phyloP scores from a whole-genome alignment of 83 land plant species.

The Picea engelmannii region DNA sequence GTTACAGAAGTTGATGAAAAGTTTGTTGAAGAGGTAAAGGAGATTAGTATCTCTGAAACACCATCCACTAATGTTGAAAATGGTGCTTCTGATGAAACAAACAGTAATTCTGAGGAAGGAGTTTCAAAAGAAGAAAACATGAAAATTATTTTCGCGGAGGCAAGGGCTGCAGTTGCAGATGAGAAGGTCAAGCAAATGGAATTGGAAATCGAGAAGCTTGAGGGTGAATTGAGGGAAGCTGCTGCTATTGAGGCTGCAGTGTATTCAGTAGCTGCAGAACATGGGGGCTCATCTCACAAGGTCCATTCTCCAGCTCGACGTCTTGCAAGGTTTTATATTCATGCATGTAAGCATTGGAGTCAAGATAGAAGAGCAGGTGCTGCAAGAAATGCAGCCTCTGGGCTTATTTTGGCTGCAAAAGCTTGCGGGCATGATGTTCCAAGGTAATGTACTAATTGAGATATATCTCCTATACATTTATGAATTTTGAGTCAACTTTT shows the following conservation, averaged over 20 bases:
- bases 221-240: slow-evolving; percentile 84
- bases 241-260: slow-evolving; percentile 83
- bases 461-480: not conserved
- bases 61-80: not conserved
- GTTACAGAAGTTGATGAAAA: slow-evolving; percentile 26
- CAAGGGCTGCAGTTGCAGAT: slow-evolving; percentile 34
- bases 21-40: slow-evolving; percentile 44
- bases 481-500: no score
- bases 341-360: slow-evolving; percentile 62
- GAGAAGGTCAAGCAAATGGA: slow-evolving; percentile 59
- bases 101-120: slow-evolving; percentile 11
- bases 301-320: slow-evolving; percentile 98
- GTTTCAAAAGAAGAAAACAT: slow-evolving; percentile 29
- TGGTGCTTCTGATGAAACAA: not conserved
- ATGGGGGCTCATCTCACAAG: slow-evolving; percentile 83
- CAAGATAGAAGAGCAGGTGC: slow-evolving; percentile 62
- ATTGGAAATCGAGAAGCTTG: slow-evolving; percentile 53
- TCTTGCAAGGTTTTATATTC: slow-evolving; percentile 83
- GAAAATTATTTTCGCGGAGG: slow-evolving; percentile 24
- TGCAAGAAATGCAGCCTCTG: slow-evolving; percentile 75
- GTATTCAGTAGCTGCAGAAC: slow-evolving; percentile 84
- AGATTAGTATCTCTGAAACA: slow-evolving; percentile 28
- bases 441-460: slow-evolving; percentile 43
- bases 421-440: slow-evolving; percentile 97
- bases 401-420: slow-evolving; percentile 80